phyloP scores from a whole-genome alignment of 805 yeast genomes.

The Candida namnaoensis region DNA sequence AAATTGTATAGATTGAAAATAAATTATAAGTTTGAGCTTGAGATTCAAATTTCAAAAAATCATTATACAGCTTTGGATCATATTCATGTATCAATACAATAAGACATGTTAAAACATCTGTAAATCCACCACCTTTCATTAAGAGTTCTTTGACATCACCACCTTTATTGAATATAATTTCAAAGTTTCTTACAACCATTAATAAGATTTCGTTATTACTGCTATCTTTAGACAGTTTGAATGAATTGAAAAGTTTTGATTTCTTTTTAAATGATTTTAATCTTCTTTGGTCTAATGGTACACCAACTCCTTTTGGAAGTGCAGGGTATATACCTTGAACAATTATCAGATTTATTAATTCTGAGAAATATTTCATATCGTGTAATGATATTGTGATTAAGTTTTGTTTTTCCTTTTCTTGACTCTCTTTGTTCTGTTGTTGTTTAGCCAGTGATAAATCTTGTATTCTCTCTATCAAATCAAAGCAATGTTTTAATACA shows the following conservation, averaged over 20 bases:
- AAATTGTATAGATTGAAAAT: slow-evolving; percentile 47
- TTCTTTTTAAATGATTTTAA: slow-evolving; percentile 36
- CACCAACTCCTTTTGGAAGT: slow-evolving; percentile 46
- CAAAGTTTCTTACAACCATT: slow-evolving; percentile 13
- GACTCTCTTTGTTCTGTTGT: neutral
- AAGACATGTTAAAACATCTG: slow-evolving; percentile 46
- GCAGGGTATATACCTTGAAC: slow-evolving; percentile 66
- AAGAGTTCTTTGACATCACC: slow-evolving; percentile 35
- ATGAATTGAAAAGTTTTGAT: slow-evolving; percentile 16
- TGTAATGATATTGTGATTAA: slow-evolving; percentile 64
- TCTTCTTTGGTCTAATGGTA: slow-evolving; percentile 54
- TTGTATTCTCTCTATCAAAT: slow-evolving; percentile 9
- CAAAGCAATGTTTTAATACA: slow-evolving; percentile 4
- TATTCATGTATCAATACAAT: slow-evolving; percentile 33
- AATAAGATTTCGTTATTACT: slow-evolving; percentile 6
- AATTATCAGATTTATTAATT: slow-evolving; percentile 53
- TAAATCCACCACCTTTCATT: slow-evolving; percentile 56
- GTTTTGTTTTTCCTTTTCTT: slow-evolving; percentile 11
- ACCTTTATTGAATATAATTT: slow-evolving; percentile 12
- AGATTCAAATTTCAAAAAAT: slow-evolving; percentile 24
- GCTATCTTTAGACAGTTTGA: slow-evolving; percentile 10
- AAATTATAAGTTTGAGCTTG: slow-evolving; percentile 62
- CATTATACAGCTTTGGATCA: slow-evolving; percentile 1
- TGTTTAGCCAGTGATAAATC: slow-evolving; percentile 3
- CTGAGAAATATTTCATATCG: slow-evolving; percentile 72